Evolutionary conservation across 1,284 basidiomycete genomes (phyloP), one percentile per base, ranked within the genome.

Genomic region (Rhodotorula sp.): DNA sequence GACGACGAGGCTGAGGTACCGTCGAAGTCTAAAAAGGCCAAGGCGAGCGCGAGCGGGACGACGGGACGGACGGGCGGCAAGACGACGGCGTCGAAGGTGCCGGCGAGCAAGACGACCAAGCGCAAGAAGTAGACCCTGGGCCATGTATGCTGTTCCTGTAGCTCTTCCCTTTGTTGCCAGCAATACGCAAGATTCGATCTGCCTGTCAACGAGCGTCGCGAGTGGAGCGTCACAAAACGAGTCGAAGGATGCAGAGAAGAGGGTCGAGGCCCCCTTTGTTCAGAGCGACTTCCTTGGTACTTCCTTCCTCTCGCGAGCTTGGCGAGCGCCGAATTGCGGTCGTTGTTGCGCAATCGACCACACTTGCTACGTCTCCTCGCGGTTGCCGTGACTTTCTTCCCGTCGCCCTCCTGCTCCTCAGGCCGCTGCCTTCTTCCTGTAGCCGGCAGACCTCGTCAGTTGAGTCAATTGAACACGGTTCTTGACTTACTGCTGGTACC

Each of bases 1-100:
- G 72, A 73, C 40, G 68, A 68, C 1, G 70, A 74, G 24, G 34
- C 30, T 7, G 24, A 31, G 62, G 50, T 30, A 8, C 10, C 11
- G 11, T n/a, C 46, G 22, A 48, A 64, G 26, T 50, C 51, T 40
- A 10, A 61, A 28, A 52, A 51, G 53, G 60, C 52, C 16, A 69
- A 69, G 48, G 34, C n/a, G 18, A 5, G 18, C 58, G 31, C 44
- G 37, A 8, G 26, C 28, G 55, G 51, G 40, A 24, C 50, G 40
- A 15, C 48, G 37, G 24, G 34, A n/a, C 40, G 34, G 55, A 51
- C 34, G 20, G 11, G 26, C 46, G 40, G 48, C 16, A 52, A 46
- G 40, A 53, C 51, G 51, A 54, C 50, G 15, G 58, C 51, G 26
- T 24, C 47, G 22, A 59, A 59, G 46, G 28, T 47, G 56, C n/a